Percentiles rank a stretch among this genome's conserved stretches.
Evolutionary conservation across 768 basidiomycete species (phyloP).

Genomic region (Antrodiella citrinella): DNA sequence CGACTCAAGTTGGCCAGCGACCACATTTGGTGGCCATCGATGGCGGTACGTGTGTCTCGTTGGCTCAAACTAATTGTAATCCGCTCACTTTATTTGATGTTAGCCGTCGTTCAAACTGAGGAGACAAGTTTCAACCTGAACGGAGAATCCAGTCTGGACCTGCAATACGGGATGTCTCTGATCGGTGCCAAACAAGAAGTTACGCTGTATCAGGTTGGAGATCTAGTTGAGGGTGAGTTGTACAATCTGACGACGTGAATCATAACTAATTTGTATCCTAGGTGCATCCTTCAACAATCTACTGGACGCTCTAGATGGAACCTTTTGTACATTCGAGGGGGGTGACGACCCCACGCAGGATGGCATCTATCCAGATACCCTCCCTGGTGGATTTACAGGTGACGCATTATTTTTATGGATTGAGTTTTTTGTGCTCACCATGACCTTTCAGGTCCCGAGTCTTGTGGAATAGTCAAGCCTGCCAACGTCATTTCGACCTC

Average conservation of each 20-base stretch:
- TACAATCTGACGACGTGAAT: no score
- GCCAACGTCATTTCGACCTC: constrained; percentile 35
- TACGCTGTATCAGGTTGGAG: constrained; percentile 18
- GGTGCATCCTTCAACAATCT: constrained; percentile 37
- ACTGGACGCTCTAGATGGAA: constrained; percentile 35
- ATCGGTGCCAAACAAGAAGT: constrained; percentile 14
- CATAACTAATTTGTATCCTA: constrained; percentile 14
- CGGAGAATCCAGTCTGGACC: constrained; percentile 65
- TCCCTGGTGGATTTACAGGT: constrained; percentile 32
- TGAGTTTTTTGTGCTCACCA: no score
- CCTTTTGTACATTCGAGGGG: constrained; percentile 37
- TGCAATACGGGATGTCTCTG: constrained; percentile 58
- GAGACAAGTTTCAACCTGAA: constrained; percentile 38
- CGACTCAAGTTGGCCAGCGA: constrained; percentile 28
- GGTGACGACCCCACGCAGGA: constrained; percentile 34
- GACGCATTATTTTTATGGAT: neutral
- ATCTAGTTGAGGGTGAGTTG: constrained; percentile 12
- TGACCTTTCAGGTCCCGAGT: no score
- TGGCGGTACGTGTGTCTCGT: constrained; percentile 30
- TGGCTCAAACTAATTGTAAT: no score
- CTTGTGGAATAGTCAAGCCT: constrained; percentile 27
- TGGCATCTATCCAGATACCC: constrained; percentile 33
- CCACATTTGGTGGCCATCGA: constrained; percentile 28
- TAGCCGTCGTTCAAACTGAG: constrained; percentile 34
- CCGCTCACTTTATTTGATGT: no score